Evolutionary conservation across 257 asterid species (phyloP), one percentile per base, ranked within the genome.

Genomic region (Solanum neorickii): DNA sequence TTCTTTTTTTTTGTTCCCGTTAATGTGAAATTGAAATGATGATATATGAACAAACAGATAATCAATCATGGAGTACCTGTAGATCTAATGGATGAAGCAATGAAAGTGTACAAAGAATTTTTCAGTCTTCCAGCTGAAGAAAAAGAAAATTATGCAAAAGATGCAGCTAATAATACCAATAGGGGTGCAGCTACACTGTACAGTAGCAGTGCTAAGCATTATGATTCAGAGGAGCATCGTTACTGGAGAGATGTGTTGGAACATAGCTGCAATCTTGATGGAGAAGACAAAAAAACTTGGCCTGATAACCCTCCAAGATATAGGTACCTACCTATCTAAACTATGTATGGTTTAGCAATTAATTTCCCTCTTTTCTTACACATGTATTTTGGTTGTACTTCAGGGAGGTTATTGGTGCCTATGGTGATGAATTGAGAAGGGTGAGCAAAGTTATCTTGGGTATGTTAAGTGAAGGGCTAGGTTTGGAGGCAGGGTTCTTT

Each of bases 21-120:
- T 35, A 35, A 35, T 35, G 16, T 35, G 15, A 33, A 69, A 39
- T 7, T 6, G 83, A 75, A 42, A 72, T 46, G 27, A 11, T 78
- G 25, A 46, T 1, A 37, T 0, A 37, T 6, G 0, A 37, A 37
- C 39, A 35, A 78, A 46, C 2, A 78, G 84, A 37, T 78, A 20
- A 87, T 80, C 68, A 87, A 87, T 62, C 88, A 87, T 31, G 88
- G 88, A 44, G 86, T 87, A 20, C 14, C 83, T 3, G 86, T 80
- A 65, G 14, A 80, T n/a, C 35, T 80, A 23, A 87, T 80, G 89
- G 41, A 37, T 5, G 78, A 87, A 11, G 80, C 82, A 3, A 15
- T 80, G 89, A 66, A 84, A 80, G 82, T 80, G 68, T 80, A 47
- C 84, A 49, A 80, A 31, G 84, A 80, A 27, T 80, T 80, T 20